Conservation (phyloP, 2,329 filamentous ascomycete genomes). For the Curvularia sp. region DNA sequence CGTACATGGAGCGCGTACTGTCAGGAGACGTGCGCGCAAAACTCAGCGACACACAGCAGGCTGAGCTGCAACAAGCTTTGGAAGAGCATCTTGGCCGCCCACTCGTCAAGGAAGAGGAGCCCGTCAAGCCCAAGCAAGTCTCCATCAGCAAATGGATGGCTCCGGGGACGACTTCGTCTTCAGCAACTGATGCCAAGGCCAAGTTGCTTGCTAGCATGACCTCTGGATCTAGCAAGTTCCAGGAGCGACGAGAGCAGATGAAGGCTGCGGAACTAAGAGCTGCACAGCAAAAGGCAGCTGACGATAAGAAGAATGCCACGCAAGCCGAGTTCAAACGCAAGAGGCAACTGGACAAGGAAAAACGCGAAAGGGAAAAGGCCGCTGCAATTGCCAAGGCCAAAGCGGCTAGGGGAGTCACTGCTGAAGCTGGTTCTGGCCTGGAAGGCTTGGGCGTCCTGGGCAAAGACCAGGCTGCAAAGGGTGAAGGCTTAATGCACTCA, state of each 20-base stretch:
- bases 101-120: constrained; percentile 44
- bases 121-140: constrained; percentile 50
- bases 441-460: constrained; percentile 74
- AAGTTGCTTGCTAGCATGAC: constrained; percentile 45
- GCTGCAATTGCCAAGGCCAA: constrained; percentile 75
- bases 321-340: constrained; percentile 70
- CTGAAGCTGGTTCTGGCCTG: constrained; percentile 80
- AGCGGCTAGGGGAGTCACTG: constrained; percentile 63
- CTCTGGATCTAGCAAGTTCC: constrained; percentile 37
- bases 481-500: constrained; percentile 89
- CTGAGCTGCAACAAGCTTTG: constrained; percentile 73
- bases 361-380: constrained; percentile 74
- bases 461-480: constrained; percentile 77
- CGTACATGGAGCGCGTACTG: constrained; percentile 71
- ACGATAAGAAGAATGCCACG: constrained; percentile 38
- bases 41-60: constrained; percentile 80
- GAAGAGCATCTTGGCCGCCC: constrained; percentile 59
- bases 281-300: constrained; percentile 35
- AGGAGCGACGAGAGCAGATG: constrained; percentile 38
- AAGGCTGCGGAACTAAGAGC: constrained; percentile 33
- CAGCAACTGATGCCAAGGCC: constrained; percentile 32
- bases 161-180: constrained; percentile 34
- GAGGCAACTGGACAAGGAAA: constrained; percentile 76
- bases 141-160: constrained; percentile 53
- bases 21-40: constrained; percentile 76